These are phyloP conservation scores for Pythium guiyangense DNA, from an alignment of 352 stramenopile genomes.

Conservation along the genomic window DNA sequence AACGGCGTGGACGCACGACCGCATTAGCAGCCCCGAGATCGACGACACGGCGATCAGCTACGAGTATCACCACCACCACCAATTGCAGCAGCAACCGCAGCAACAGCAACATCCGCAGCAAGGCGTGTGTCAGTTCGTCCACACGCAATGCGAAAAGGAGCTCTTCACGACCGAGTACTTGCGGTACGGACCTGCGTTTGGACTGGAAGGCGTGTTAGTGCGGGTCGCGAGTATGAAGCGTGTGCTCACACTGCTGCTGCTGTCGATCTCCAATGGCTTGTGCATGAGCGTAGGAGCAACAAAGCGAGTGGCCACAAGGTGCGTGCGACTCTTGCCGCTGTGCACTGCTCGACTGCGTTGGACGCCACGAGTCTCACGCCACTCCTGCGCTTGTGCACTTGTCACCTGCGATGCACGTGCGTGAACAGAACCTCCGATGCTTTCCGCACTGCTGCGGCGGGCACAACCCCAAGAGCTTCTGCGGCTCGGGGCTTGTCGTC, in stretches of 20 bases:
- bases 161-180: slow-evolving; percentile 75
- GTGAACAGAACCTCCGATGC: slow-evolving; percentile 57
- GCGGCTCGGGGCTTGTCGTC: slow-evolving; percentile 70
- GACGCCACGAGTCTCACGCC: too few species aligned
- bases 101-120: background rate
- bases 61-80: background rate
- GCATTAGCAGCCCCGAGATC: slow-evolving; percentile 23
- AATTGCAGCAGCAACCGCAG: background rate
- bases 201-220: too few species aligned
- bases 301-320: slow-evolving; percentile 82
- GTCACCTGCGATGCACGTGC: background rate
- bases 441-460: slow-evolving; percentile 82
- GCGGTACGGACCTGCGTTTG: slow-evolving; percentile 24
- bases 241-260: background rate
- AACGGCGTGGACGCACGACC: background rate
- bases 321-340: background rate
- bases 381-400: background rate
- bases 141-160: slow-evolving; percentile 71
- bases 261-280: background rate
- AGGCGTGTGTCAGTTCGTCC: slow-evolving; percentile 39
- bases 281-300: slow-evolving; percentile 53
- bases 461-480: slow-evolving; percentile 85
- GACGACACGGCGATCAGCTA: slow-evolving; percentile 16
- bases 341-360: background rate
- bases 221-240: too few species aligned